Base-by-base conservation (phyloP, 2,329 filamentous ascomycete species). In the Reticulascus tulasneorum region DNA sequence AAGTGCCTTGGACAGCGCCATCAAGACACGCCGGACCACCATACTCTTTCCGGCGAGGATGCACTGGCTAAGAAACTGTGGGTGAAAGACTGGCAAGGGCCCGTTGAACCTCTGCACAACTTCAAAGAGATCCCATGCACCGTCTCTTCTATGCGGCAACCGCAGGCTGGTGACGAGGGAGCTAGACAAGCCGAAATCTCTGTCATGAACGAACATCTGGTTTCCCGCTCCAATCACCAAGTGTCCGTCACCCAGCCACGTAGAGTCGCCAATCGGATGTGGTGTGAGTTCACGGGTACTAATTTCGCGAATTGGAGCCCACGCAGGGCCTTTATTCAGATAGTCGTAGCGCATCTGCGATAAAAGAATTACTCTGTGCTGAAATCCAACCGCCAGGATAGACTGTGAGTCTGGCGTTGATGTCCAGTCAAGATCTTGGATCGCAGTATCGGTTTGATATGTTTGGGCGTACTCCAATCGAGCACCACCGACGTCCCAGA, bases 331-430 rank as follows among this genome's bases (percentile, higher is more conserved):
- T 42, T 86, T 83, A 51, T 90, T 88, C 13, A 95, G 70, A 55
- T 95, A 95, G 59, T 95, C 88, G 53, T 93, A 96, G 10, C 90
- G 84, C 64, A 94, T 81, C 54, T 96, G 89, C 6, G 85, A 83
- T 18, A 95, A 74, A 3, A 96, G 70, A 20, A 94, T 63, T 6
- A 96, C 83, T 38, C 84, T 79, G 46, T 90, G 86, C n/a, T 84
- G 82, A 53, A 95, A 95, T 0, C 90, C 89, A n/a, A 96, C 86
- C 1, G 90, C 87, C 15, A 96, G 69, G 37, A 96, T 89, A 2
- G 86, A 91, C 53, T 95, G 88, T 31, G 80, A 81, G 56, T 94
- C 87, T 0, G 88, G 88, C 0, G 90, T 95, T 4, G 86, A 91
- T 1, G 89, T 91, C 91, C 91, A 96, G 58, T 95, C 89, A 10